Evolutionary conservation across 2,329 filamentous ascomycete genomes (phyloP), one percentile per base, ranked within the genome.

Genomic region (Nigrospora osmanthi): DNA sequence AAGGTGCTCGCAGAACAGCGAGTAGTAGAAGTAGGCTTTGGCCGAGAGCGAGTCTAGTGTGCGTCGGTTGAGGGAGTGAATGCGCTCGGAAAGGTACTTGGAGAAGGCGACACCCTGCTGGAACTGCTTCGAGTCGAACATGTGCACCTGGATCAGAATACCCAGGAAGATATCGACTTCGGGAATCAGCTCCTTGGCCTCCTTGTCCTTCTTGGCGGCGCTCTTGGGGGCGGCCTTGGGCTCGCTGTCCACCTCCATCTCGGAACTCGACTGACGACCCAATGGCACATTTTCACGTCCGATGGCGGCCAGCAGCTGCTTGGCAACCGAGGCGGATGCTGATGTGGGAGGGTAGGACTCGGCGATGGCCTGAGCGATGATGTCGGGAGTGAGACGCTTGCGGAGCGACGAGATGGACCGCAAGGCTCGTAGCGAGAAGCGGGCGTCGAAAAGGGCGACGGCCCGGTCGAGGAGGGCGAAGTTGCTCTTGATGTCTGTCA

Each of bases 21-120:
- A 89, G 70, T 89, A 95, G 75, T 98, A 98, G 70, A 96, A 97
- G 76, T 96, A 98, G 51, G 91, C 89, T 68, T 94, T 94, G 53
- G 91, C 89, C 47, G 90, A 87, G 47, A 98, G 80, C 41, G 90
- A 89, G 66, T 98, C 93, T 50, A 98, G 73, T 19, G 93, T 97
- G 57, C 93, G 84, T 51, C 93, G 86, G 73, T 98, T 98, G 62
- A 95, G 76, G 43, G 82, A 77, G 59, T 94, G 89, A 63, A 97
- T 84, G 61, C 85, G 85, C 61, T 91, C 87, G 42, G 89, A 82
- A 44, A 98, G 76, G 56, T 82, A 81, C 54, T 81, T 80, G 30
- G 93, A 97, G 69, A 97, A 95, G 48, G 87, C 78, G 52, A 83
- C 83, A 44, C 93, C 93, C 51, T 80, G 80, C 63, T 93, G 76